A percentile compares a stretch with the other conserved stretches of the same genome.
phyloP scores from a whole-genome alignment of 176 grass and related monocot genomes.

The Oryza punctata region DNA sequence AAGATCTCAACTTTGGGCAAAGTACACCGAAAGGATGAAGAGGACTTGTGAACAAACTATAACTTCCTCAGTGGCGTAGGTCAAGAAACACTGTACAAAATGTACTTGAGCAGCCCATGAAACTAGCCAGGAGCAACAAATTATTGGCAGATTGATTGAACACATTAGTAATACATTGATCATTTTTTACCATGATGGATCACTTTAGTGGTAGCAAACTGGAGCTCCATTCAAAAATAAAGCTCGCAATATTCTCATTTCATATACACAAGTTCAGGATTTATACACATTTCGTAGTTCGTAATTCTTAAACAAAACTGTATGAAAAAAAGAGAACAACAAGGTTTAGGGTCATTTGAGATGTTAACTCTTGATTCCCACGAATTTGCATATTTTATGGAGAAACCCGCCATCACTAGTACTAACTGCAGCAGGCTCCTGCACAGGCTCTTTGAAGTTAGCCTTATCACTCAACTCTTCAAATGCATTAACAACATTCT shows the following conservation, averaged over 20 bases:
- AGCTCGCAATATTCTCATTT: constrained; percentile 24
- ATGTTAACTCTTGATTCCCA: constrained; percentile 58
- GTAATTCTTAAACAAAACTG: constrained; percentile 28
- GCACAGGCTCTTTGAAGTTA: constrained; percentile 70
- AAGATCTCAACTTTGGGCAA: not conserved
- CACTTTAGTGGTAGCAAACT: constrained; percentile 29
- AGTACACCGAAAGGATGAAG: not conserved
- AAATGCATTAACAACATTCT: constrained; percentile 92
- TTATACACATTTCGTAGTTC: constrained; percentile 30
- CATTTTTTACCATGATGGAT: constrained; percentile 17
- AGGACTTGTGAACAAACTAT: not conserved
- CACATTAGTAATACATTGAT: not conserved
- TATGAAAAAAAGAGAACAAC: constrained; percentile 35
- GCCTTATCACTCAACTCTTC: constrained; percentile 81
- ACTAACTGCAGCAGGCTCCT: constrained; percentile 55
- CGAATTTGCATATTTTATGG: constrained; percentile 42
- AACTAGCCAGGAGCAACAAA: constrained; percentile 1
- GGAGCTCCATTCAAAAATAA: constrained; percentile 15
- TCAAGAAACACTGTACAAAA: not conserved
- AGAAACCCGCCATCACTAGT: constrained; percentile 30
- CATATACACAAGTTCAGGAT: constrained; percentile 21
- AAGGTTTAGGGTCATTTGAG: not conserved
- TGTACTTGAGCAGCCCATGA: constrained; percentile 1
- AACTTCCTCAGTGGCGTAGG: not conserved
- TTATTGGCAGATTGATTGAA: constrained; percentile 28